Evolutionary conservation across 306 rosid species (phyloP), one percentile per base, ranked within the genome.

Genomic region (Vachellia collinsii): DNA sequence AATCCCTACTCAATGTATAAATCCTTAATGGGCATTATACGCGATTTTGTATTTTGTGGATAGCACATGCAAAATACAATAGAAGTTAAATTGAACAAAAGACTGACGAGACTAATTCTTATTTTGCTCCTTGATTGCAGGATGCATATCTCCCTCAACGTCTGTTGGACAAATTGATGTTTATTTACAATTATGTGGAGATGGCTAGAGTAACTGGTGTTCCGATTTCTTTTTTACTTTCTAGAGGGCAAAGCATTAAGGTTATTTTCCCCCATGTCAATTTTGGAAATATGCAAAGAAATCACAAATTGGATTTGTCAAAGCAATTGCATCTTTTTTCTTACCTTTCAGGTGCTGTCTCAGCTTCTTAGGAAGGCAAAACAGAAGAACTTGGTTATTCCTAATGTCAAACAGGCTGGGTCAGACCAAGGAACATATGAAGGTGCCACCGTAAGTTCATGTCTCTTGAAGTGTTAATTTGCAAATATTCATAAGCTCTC

Each of bases 161-260:
- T 83, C 94, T 95, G 81, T 86, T 95, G 86, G 99, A 95, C 86
- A 95, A 93, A 87, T 79, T 95, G 87, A 93, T 95, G 99, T 91
- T 86, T 74, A 85, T 95, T 83, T 95, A 95, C 90, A 95, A 95
- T 83, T 95, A 95, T 41, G 99, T 95, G 83, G 99, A 95, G 88
- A 95, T 95, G 99, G 99, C 99, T 83, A 88, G 99, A 77, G 99
- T 95, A 29, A 95, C 99, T 36, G 99, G 99, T 79, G 99, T 95
- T 77, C 99, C 99, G 47, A 91, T 95, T 78, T 93, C 99, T 65
- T 95, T 95, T 86, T 88, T 95, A 81, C 98, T 95, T 81, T 89
- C 99, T 51, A 91, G 98, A 83, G 99, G 99, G 72, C 99, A 95
- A 81, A 95, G 99, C 87, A 95, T 95, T 71, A 95, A 95, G 89